Percentiles rank a stretch among this genome's conserved stretches.
Conservation (phyloP, 805 yeast genomes). For the Kluyveromyces dobzhanskii region DNA sequence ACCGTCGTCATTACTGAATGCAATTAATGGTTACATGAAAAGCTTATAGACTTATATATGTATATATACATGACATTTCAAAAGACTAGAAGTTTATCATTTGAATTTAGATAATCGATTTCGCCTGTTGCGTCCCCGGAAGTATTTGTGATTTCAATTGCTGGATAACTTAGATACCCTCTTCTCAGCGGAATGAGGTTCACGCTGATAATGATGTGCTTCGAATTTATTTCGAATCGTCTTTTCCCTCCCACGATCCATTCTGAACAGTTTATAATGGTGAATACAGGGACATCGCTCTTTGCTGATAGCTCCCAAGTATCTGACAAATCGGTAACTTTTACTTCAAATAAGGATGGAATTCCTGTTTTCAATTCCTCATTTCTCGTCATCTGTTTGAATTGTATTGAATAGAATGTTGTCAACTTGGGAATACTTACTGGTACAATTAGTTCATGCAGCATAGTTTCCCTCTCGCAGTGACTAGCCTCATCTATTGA, state of each 20-base stretch:
- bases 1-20: slow-evolving; percentile 47
- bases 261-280: slow-evolving; percentile 46
- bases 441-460: slow-evolving; percentile 15
- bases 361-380: slow-evolving; percentile 13
- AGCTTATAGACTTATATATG: not conserved
- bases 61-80: not conserved
- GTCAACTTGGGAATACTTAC: slow-evolving; percentile 22
- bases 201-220: slow-evolving; percentile 29
- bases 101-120: slow-evolving; percentile 56
- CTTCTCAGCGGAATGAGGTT: slow-evolving; percentile 64
- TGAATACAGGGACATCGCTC: slow-evolving; percentile 32
- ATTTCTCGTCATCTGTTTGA: slow-evolving; percentile 3
- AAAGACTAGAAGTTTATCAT: slow-evolving; percentile 61
- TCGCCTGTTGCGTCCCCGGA: slow-evolving; percentile 41
- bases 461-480: not conserved
- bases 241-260: slow-evolving; percentile 80
- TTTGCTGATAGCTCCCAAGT: slow-evolving; percentile 13
- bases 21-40: slow-evolving; percentile 10
- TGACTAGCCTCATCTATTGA: not conserved
- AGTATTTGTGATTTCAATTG: slow-evolving; percentile 37
- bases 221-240: slow-evolving; percentile 40
- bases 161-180: slow-evolving; percentile 67
- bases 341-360: slow-evolving; percentile 13
- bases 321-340: slow-evolving; percentile 12
- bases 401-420: slow-evolving; percentile 17